These are phyloP conservation scores for Prunus davidiana DNA, from an alignment of 306 rosid genomes.

Conservation along the genomic window DNA sequence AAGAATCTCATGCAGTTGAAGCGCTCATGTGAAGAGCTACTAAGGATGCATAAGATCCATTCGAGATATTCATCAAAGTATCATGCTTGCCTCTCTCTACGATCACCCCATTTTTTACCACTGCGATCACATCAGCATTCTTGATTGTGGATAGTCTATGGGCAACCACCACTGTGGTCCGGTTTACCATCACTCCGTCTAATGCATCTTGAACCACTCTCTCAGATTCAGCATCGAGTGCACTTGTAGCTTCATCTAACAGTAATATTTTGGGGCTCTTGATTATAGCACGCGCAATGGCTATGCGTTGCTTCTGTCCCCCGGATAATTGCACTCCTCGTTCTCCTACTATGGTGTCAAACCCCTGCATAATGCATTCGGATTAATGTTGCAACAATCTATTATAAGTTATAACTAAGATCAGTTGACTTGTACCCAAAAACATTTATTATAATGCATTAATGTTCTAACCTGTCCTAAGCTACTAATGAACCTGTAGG, in stretches of 20 bases:
- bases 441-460: background rate
- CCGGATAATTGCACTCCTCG: slow-evolving; percentile 82
- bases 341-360: slow-evolving; percentile 78
- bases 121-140: slow-evolving; percentile 80
- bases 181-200: slow-evolving; percentile 67
- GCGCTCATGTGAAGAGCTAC: slow-evolving; percentile 69
- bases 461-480: slow-evolving; percentile 49
- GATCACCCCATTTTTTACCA: slow-evolving; percentile 81
- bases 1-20: slow-evolving; percentile 34
- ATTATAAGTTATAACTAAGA: no score
- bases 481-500: slow-evolving; percentile 73
- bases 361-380: slow-evolving; percentile 40
- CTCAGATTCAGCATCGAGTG: slow-evolving; percentile 85
- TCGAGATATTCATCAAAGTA: slow-evolving; percentile 48
- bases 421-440: no score
- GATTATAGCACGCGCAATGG: slow-evolving; percentile 78
- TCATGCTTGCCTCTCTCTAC: slow-evolving; percentile 83
- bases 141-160: slow-evolving; percentile 80
- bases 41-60: slow-evolving; percentile 78
- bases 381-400: background rate
- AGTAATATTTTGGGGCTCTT: slow-evolving; percentile 76
- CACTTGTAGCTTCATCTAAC: slow-evolving; percentile 88
- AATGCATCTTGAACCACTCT: slow-evolving; percentile 89
- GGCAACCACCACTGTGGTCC: slow-evolving; percentile 83
- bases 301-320: slow-evolving; percentile 82